Base-by-base conservation (phyloP, 2,329 filamentous ascomycete species). In the Aspergillus floridensis region DNA sequence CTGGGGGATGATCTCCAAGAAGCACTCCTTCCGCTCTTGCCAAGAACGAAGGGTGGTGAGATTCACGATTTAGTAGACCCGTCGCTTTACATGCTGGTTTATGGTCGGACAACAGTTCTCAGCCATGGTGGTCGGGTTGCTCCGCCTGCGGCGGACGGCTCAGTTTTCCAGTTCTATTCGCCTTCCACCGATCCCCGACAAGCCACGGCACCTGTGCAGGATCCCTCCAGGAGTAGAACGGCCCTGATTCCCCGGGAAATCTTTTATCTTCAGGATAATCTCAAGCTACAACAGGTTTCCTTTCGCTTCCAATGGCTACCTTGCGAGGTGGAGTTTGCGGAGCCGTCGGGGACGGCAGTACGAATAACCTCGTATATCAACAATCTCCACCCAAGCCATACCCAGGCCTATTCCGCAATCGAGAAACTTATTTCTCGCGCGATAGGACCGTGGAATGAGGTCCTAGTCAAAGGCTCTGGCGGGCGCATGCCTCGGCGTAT, bases 311-410 rank as follows among this genome's bases (percentile, higher is more conserved):
- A 53, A 12, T 53, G 51, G 51, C 32, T 53, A 29, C 35, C 51
- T 24, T 53, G 51, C 22, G 51, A 53, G 19, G 35, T 53, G 24
- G 51, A 53, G 19, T 53, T 53, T 41, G 16, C 35, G 4, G 22
- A 53, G 7, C n/a, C 51, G n/a, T 53, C 51, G 19, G 51, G 50
- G 22, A 53, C 51, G 35, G 51, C 51, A 38, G 51, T 53, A 16
- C 51, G 22, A 22, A 53, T 53, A 7, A 21, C 21, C 7, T 53
- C 51, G 14, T 53, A 53, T 24, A 53, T 53, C 3, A 53, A 53
- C 11, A 53, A 53, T 12, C 51, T 53, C 22, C 51, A 44, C 51
- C 35, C 51, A 44, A 11, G 2, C 4, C 16, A 52, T 38, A 14
- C 4, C 10, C 31, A 52, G 35, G 51, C 51, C 3, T 53, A 53